phyloP scores from a whole-genome alignment of 331 rosid genomes.

The Cucumis variabilis region DNA sequence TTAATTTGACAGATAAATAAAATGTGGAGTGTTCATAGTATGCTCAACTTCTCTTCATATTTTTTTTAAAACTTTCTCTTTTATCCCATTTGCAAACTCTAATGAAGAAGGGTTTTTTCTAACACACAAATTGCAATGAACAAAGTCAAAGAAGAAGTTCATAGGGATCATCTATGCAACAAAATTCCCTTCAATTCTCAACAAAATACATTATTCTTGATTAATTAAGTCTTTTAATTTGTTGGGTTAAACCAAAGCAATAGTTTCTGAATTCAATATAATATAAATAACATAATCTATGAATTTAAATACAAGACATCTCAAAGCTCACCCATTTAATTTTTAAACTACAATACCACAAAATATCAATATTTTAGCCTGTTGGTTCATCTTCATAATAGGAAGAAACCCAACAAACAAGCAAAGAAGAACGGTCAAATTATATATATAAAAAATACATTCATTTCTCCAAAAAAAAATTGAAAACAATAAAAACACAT shows the following conservation, averaged over 20 bases:
- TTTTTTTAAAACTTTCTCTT: too few species aligned
- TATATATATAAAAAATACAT: neutral
- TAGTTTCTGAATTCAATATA: too few species aligned
- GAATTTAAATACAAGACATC: too few species aligned
- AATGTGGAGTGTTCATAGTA: too few species aligned
- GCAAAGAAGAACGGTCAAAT: neutral
- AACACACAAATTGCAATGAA: too few species aligned
- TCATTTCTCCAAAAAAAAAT: neutral
- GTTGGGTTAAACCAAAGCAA: neutral
- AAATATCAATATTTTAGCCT: neutral
- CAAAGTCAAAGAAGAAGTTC: constrained; percentile 72
- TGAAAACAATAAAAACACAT: too few species aligned
- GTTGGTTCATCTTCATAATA: neutral
- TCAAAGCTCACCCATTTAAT: neutral
- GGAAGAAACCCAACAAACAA: neutral
- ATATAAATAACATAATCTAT: too few species aligned
- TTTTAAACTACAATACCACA: neutral
- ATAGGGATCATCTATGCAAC: constrained; percentile 74
- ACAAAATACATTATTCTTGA: neutral
- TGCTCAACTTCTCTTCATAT: too few species aligned
- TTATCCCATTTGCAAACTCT: too few species aligned
- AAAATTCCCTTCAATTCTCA: neutral
- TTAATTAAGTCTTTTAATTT: neutral
- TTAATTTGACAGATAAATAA: too few species aligned
- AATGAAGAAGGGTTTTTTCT: too few species aligned